Conservation (phyloP, 2,329 filamentous ascomycete genomes). For the Pseudogymnoascus pannorum region DNA sequence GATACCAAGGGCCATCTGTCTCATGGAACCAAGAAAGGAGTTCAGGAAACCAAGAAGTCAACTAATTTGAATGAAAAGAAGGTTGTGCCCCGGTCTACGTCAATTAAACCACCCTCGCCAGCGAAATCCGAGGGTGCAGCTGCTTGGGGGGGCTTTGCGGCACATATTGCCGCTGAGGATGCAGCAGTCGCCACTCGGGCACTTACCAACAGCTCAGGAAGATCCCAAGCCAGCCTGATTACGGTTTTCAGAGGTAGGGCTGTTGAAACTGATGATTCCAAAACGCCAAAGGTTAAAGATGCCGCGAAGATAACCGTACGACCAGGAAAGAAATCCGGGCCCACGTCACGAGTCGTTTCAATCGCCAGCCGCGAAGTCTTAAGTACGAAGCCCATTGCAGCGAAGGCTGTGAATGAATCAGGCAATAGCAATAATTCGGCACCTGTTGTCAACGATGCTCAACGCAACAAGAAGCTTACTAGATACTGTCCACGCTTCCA, state of each 20-base stretch:
- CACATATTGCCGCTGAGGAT: background rate
- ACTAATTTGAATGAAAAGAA: slow-evolving; percentile 29
- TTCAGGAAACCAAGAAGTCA: background rate
- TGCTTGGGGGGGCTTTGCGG: background rate
- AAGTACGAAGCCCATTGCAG: background rate
- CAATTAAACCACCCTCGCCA: slow-evolving; percentile 21
- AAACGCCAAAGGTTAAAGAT: background rate
- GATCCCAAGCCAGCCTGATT: background rate
- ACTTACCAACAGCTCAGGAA: background rate
- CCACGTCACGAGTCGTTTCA: background rate
- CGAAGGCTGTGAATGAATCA: background rate
- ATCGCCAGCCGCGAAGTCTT: background rate
- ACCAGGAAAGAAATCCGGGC: background rate
- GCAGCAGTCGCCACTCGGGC: background rate
- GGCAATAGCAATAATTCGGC: background rate
- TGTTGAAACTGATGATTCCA: background rate
- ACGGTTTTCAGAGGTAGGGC: background rate
- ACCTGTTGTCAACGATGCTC: background rate
- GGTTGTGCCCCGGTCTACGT: slow-evolving; percentile 37
- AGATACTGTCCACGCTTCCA: background rate
- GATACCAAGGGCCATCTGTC: background rate
- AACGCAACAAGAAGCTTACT: background rate
- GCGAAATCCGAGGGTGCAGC: slow-evolving; percentile 17
- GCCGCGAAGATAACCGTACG: background rate
- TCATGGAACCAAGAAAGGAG: background rate